These are phyloP conservation scores for Euphorbia lathyris DNA, from an alignment of 345 rosid genomes.

Conservation along the genomic window DNA sequence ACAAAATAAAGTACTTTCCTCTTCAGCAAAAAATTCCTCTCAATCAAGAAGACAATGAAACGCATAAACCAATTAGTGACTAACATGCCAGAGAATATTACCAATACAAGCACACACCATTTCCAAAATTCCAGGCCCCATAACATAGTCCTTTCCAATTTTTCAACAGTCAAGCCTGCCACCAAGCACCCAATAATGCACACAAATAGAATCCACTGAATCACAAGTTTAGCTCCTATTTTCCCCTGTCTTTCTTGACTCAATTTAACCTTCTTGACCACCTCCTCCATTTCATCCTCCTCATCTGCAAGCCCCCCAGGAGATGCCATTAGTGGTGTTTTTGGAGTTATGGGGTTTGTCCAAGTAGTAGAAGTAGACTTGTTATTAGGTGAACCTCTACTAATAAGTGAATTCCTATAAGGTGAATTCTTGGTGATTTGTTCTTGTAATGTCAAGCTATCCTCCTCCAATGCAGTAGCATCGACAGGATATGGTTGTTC, in stretches of 20 bases:
- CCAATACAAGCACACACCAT: conserved; percentile 80
- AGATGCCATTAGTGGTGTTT: conserved; percentile 35
- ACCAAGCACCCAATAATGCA: conserved; percentile 40
- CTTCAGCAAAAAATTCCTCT: conserved; percentile 59
- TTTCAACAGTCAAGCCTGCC: conserved; percentile 52
- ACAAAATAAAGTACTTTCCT: conserved; percentile 89
- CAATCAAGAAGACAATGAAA: conserved; percentile 69
- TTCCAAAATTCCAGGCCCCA: conserved; percentile 78
- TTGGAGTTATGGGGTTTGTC: conserved; percentile 36
- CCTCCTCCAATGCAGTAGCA: conserved; percentile 38
- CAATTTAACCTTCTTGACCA: conserved; percentile 51
- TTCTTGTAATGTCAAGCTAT: conserved; percentile 28
- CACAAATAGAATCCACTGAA: conserved; percentile 49
- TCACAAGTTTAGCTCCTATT: conserved; percentile 32
- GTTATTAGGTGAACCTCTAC: conserved; percentile 48
- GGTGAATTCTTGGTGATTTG: conserved; percentile 40
- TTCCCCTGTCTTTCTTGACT: conserved; percentile 35
- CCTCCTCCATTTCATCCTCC: conserved; percentile 49
- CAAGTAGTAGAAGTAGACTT: conserved; percentile 27
- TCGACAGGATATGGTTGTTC: conserved; percentile 49
- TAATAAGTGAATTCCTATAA: conserved; percentile 32
- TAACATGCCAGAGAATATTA: conserved; percentile 62
- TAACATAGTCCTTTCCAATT: conserved; percentile 25
- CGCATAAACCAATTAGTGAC: conserved; percentile 79
- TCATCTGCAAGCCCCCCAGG: conserved; percentile 39